Percentiles rank a stretch among this genome's conserved stretches.
These are phyloP conservation scores for Globisporangium nodosum DNA, from an alignment of 352 stramenopile species.

Conservation along the genomic window DNA sequence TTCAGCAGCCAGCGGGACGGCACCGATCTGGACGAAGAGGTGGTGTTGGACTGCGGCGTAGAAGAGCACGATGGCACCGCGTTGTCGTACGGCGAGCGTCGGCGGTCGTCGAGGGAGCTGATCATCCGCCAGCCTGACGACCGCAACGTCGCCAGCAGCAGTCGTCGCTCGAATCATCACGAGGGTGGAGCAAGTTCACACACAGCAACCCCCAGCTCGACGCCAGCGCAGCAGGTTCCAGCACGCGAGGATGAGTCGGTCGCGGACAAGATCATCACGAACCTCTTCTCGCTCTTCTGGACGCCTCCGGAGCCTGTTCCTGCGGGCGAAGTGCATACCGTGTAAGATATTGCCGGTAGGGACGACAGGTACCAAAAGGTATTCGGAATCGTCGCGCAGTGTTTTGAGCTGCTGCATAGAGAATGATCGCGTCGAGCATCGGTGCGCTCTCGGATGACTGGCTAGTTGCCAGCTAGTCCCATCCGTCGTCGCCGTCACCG, in stretches of 20 bases:
- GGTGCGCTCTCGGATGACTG: too few species aligned
- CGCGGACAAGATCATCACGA: slow-evolving; percentile 80
- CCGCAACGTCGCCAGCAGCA: neutral
- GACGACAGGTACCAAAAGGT: too few species aligned
- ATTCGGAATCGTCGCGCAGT: too few species aligned
- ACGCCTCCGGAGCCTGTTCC: slow-evolving; percentile 30
- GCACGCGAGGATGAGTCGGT: slow-evolving; percentile 38
- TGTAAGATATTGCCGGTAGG: slow-evolving; percentile 24
- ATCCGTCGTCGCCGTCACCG: neutral
- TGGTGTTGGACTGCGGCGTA: slow-evolving; percentile 36
- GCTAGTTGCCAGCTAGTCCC: neutral
- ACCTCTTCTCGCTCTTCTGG: slow-evolving; percentile 84
- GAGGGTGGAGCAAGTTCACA: neutral
- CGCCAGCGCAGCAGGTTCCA: slow-evolving; percentile 7
- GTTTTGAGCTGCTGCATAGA: too few species aligned
- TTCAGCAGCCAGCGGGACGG: too few species aligned
- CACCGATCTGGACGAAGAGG: slow-evolving; percentile 49
- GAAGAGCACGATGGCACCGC: slow-evolving; percentile 6
- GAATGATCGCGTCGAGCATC: too few species aligned
- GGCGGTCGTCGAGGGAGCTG: slow-evolving; percentile 8
- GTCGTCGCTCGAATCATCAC: neutral
- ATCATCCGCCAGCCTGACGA: slow-evolving; percentile 1
- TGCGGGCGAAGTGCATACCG: slow-evolving; percentile 30
- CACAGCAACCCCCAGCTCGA: neutral
- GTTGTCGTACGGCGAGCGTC: slow-evolving; percentile 5